These are phyloP conservation scores for Lotus japonicus DNA, from an alignment of 306 rosid genomes.

Conservation along the genomic window DNA sequence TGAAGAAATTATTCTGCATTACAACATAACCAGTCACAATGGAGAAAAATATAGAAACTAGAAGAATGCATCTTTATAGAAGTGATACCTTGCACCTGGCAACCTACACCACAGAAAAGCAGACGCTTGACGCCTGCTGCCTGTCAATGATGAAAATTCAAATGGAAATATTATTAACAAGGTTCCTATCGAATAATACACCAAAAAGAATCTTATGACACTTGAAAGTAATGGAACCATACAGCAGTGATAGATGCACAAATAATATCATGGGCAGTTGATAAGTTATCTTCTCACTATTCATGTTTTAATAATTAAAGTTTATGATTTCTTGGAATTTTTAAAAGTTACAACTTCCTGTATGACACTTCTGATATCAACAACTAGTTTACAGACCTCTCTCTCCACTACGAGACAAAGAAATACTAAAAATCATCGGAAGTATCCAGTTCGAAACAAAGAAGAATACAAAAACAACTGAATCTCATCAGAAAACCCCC, in stretches of 20 bases:
- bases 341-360: neutral
- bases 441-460: neutral
- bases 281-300: neutral
- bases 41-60: conserved; percentile 32
- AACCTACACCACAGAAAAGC: conserved; percentile 98
- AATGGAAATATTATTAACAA: neutral
- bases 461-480: too few relatives aligned
- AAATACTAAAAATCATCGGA: neutral
- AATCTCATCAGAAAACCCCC: neutral
- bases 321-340: neutral
- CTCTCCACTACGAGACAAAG: neutral
- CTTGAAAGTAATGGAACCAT: neutral
- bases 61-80: conserved; percentile 1
- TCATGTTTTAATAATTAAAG: neutral
- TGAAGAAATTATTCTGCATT: conserved; percentile 96
- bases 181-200: neutral
- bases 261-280: neutral
- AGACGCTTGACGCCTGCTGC: conserved; percentile 96
- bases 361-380: neutral
- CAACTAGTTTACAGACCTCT: neutral
- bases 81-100: conserved; percentile 91
- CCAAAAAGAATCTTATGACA: neutral
- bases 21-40: conserved; percentile 74
- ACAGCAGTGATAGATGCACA: neutral
- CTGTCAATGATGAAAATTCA: conserved; percentile 38